A percentile compares a stretch with the other conserved stretches of the same genome.
Conservation (phyloP, 805 yeast species). For the Wickerhamiella sergipiensis region DNA sequence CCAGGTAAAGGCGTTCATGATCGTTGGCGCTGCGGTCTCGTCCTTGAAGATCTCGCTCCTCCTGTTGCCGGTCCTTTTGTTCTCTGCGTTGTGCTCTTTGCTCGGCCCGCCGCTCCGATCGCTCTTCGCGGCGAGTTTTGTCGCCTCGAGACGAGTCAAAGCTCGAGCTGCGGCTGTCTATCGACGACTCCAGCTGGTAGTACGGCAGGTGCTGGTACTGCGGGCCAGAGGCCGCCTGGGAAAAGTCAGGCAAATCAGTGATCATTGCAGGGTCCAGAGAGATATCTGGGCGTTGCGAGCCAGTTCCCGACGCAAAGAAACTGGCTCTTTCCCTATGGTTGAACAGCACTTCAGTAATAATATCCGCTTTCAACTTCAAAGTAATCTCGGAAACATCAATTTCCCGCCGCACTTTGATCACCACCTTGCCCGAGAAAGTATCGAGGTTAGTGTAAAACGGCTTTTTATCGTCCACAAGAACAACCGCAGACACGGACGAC, state of each 20-base stretch:
- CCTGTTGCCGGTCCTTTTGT: neutral
- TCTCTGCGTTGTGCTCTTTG: neutral
- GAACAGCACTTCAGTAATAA: conserved; percentile 3
- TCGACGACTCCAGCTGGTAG: neutral
- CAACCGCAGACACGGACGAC: neutral
- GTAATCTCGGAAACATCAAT: conserved; percentile 6
- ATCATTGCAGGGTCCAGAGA: neutral
- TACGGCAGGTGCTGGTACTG: neutral
- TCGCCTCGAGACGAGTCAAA: neutral
- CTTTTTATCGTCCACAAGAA: conserved; percentile 4
- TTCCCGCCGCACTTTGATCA: conserved; percentile 4
- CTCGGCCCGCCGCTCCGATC: neutral
- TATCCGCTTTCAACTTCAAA: conserved; percentile 10
- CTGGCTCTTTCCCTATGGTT: neutral
- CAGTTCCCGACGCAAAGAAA: neutral
- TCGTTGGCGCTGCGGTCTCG: neutral
- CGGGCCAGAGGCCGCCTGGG: neutral
- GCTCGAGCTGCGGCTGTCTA: neutral
- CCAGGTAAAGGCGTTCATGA: neutral
- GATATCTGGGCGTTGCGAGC: neutral
- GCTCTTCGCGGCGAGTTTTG: neutral
- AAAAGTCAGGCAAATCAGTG: neutral
- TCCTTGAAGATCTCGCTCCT: neutral
- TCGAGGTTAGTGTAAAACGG: conserved; percentile 7
- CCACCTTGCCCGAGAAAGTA: conserved; percentile 7